Evolutionary conservation across 2,329 filamentous ascomycete genomes (phyloP), one percentile per base, ranked within the genome.

Genomic region (Zymoseptoria crescenta): DNA sequence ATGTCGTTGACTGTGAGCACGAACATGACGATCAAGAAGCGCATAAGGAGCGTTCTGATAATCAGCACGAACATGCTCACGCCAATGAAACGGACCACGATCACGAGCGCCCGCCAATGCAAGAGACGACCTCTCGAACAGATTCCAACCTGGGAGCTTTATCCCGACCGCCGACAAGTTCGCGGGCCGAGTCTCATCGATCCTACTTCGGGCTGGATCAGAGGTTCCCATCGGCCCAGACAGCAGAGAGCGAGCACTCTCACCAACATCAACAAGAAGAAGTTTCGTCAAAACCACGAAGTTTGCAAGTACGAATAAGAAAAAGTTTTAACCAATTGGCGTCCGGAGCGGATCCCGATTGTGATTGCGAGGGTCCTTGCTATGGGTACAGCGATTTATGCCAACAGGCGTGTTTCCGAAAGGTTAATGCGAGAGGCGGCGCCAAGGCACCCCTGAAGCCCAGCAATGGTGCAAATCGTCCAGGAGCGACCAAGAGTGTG

Each of bases 1-100:
- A 91, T 66, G 86, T 91, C 4, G 88, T 92, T 57, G 87, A 89
- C 70, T 94, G 89, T 73, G 87, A 90, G 63, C 88, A 91, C 68
- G 83, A 80, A 51, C 88, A 92, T 68, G 80, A 83, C 10, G 85
- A 85, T 13, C 84, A 85, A 20, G 75, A 80, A 61, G 73, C 74
- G 57, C 69, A 73, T 56, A 73, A 68, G 56, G 63, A 68, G 56
- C 48, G 55, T 16, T 20, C 21, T 2, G 16, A 57, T 41, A 49
- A 10, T 24, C 63, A 60, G 49, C 65, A 71, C 54, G 58, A 64
- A 16, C 69, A 70, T 51, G 58, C 65, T 7, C 59, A 68, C 51
- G 62, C 8, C 4, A 27, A 56, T 52, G 35, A 19, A 13, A 5
- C 63, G 54, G 54, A 67, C 52, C 67, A 72, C 51, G 65, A 66